phyloP scores from a whole-genome alignment of 306 rosid species.

The Biancaea sappan region DNA sequence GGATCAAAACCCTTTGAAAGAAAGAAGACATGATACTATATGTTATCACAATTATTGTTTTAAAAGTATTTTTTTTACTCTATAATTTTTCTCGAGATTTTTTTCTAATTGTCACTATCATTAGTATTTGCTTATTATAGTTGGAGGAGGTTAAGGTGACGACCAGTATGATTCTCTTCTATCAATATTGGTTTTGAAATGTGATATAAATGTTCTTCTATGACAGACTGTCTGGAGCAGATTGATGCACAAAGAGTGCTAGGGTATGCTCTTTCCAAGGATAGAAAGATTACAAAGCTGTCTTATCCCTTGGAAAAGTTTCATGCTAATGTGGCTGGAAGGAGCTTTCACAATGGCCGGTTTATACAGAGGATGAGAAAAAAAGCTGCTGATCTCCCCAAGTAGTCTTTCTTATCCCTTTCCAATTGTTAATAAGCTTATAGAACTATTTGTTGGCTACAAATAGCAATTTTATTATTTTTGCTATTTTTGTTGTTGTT shows the following conservation, averaged over 20 bases:
- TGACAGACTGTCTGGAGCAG: constrained; percentile 64
- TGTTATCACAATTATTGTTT: too few relatives aligned
- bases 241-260: constrained; percentile 68
- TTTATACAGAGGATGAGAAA: constrained; percentile 71
- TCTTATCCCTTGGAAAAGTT: constrained; percentile 66
- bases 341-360: constrained; percentile 81
- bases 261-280: constrained; percentile 73
- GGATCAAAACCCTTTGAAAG: too few relatives aligned
- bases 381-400: constrained; percentile 56
- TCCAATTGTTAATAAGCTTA: not conserved
- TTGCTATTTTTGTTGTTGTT: not conserved
- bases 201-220: constrained; percentile 9
- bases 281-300: constrained; percentile 49
- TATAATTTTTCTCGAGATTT: too few relatives aligned
- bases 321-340: constrained; percentile 58
- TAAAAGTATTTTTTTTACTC: too few relatives aligned
- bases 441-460: not conserved
- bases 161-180: not conserved
- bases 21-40: too few relatives aligned
- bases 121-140: constrained; percentile 11
- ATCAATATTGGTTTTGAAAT: constrained; percentile 23
- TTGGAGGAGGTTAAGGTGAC: constrained; percentile 9
- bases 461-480: too few relatives aligned
- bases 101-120: not conserved
- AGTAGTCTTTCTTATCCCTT: constrained; percentile 39